These are phyloP conservation scores for Purpureocillium takamizusanense DNA, from an alignment of 2,329 filamentous ascomycete genomes.

Conservation along the genomic window DNA sequence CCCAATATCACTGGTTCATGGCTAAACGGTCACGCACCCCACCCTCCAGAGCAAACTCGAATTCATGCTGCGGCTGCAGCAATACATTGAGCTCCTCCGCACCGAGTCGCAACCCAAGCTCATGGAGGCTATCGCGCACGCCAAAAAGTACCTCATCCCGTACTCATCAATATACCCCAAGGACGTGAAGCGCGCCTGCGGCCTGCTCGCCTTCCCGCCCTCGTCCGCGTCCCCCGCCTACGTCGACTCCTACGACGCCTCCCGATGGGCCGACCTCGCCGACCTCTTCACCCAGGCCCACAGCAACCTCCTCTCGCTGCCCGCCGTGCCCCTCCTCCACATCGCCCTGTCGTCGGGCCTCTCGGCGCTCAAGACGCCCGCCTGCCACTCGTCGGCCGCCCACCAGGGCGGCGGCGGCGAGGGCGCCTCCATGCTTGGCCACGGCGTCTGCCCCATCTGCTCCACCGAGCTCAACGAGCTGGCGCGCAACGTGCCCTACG, in stretches of 20 bases:
- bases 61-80: conserved; percentile 86
- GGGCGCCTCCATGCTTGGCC: conserved; percentile 41
- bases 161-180: conserved; percentile 59
- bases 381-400: conserved; percentile 66
- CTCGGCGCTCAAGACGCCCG: conserved; percentile 89
- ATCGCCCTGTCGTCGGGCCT: conserved; percentile 85
- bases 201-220: conserved; percentile 66
- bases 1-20: too few relatives aligned
- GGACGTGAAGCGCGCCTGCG: conserved; percentile 65
- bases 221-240: conserved; percentile 36
- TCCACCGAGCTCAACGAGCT: conserved; percentile 90
- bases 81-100: conserved; percentile 86
- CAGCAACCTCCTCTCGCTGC: conserved; percentile 75
- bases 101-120: conserved; percentile 54
- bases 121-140: conserved; percentile 71
- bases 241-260: conserved; percentile 57
- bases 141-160: conserved; percentile 68
- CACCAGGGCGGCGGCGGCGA: conserved; percentile 18
- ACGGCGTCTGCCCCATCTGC: conserved; percentile 88
- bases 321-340: conserved; percentile 75
- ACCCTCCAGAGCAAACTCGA: conserved; percentile 66
- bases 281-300: conserved; percentile 77
- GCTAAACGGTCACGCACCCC: too few relatives aligned
- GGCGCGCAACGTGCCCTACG: conserved; percentile 82
- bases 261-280: conserved; percentile 69